These are phyloP conservation scores for Piromyces sp. DNA, from an alignment of 192 early-diverging fungal species.

Conservation along the genomic window DNA sequence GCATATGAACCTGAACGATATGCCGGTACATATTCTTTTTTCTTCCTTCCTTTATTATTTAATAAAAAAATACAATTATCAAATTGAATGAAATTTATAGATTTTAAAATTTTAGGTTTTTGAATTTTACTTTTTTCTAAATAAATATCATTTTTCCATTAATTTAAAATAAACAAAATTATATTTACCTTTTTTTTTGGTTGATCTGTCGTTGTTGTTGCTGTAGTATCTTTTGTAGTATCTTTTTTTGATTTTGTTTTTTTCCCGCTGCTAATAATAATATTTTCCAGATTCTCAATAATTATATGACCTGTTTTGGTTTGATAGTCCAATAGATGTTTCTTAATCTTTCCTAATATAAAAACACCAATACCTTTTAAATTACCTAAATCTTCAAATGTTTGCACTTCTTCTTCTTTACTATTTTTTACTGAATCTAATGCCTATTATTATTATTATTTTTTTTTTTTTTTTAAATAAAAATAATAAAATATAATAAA, in stretches of 20 bases:
- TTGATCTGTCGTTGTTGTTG: not conserved
- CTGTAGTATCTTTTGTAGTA: not conserved
- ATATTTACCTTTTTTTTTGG: not conserved
- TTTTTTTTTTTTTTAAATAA: too few species aligned
- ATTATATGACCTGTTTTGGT: not conserved
- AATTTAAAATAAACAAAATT: not conserved
- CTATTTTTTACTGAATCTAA: not conserved
- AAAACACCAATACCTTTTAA: not conserved
- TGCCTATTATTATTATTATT: not conserved
- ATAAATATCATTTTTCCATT: too few species aligned
- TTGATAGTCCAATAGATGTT: not conserved
- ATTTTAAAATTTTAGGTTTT: too few species aligned
- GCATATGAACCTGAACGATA: conserved; percentile 66
- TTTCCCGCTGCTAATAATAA: not conserved
- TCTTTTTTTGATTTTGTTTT: not conserved
- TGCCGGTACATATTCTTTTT: conserved; percentile 49
- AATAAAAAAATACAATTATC: too few species aligned
- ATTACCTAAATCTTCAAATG: not conserved
- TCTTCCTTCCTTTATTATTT: not conserved
- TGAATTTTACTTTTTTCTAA: too few species aligned
- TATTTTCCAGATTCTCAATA: not conserved
- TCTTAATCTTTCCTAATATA: not conserved
- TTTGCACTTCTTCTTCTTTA: not conserved
- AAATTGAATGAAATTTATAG: too few species aligned
- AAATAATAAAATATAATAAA: too few species aligned